Evolutionary conservation across 2,329 filamentous ascomycete genomes (phyloP), one percentile per base, ranked within the genome.

Genomic region (Penicillium italicum): DNA sequence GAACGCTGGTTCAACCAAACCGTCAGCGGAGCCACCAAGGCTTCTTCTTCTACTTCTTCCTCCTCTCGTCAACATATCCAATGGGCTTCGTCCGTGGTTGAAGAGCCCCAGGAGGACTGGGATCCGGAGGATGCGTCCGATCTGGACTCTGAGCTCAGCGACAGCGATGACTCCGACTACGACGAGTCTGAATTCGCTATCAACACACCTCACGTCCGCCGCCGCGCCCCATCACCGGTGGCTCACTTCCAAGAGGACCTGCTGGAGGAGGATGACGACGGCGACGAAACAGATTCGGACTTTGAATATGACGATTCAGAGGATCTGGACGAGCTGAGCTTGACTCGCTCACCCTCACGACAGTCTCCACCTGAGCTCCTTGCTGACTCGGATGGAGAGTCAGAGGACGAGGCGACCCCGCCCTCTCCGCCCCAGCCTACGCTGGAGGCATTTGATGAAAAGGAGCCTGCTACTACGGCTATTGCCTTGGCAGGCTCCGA

Each of bases 1-100:
- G 93, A 97, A 78, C 87, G 85, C 64, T 97, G 92, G 92, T 97
- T 97, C 87, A 95, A 97, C 84, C 88, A 91, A 75, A 94, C 91
- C 60, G 90, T 97, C 76, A 87, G 85, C 73, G 89, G 88, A 69
- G 89, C 89, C 65, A 80, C 81, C 72, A 82, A 77, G 66, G 76
- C 72, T 51, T 62, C 67, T 8, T 76, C 72, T 50, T 60, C 67
- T 8, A 76, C 72, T 50, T 60, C 68, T 12, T 56, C 57, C 11
- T 58, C 57, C 11, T 68, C 77, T 58, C 80, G 87, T 60, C 84
- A 83, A 73, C 90, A 90, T 78, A 85, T 96, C 66, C 88, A 93
- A 80, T 96, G 91, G 90, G 89, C 90, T 69, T 90, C 95, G 74
- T 81, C 84, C 53, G 83, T 92, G 61, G 81, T 83, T 58, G 89